Evolutionary conservation across 306 rosid genomes (phyloP), one percentile per base, ranked within the genome.

Genomic region (Delonix regia): DNA sequence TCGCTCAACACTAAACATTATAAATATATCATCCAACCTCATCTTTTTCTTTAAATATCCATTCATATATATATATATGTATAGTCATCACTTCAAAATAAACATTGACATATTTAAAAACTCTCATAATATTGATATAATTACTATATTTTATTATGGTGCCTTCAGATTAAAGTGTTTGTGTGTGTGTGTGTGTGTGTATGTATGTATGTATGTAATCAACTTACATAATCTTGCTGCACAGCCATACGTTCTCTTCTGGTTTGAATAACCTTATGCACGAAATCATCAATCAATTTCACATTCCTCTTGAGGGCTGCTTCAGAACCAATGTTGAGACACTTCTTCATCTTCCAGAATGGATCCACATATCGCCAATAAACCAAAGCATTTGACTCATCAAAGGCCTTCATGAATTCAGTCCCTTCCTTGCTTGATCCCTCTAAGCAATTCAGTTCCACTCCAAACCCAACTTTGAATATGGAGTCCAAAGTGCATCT

Each of bases 381-480:
- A 6, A 69, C 57, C 67, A 82, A 80, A 77, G 91, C 93, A 75
- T 80, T 88, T 9, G 98, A 85, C 5, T 93, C 94, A 76, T 93
- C 98, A 53, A 91, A 91, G 27, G 93, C 97, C 55, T 87, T 87
- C 90, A 88, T 85, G 80, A 93, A 93, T 9, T 74, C 88, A 45
- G 0, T 73, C 52, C 90, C 92, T 28, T 85, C 85, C 79, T 87
- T 88, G 69, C 76, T 89, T 80, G 92, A 81, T 24, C 88, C 90
- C 69, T 88, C 97, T 63, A 89, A 68, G 87, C 93, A 91, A 66
- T 91, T 85, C 83, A 91, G 69, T n/a, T 93, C 94, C n/a, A 89
- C 85, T 69, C 98, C 98, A 76, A 93, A 93, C 62, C 94, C 97
- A 74, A 93, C 98, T 84, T 91, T 86, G 92, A 91, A 88, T 77